These are phyloP conservation scores for Garcileccinum viscosum DNA, from an alignment of 1,284 basidiomycete genomes.

Conservation along the genomic window DNA sequence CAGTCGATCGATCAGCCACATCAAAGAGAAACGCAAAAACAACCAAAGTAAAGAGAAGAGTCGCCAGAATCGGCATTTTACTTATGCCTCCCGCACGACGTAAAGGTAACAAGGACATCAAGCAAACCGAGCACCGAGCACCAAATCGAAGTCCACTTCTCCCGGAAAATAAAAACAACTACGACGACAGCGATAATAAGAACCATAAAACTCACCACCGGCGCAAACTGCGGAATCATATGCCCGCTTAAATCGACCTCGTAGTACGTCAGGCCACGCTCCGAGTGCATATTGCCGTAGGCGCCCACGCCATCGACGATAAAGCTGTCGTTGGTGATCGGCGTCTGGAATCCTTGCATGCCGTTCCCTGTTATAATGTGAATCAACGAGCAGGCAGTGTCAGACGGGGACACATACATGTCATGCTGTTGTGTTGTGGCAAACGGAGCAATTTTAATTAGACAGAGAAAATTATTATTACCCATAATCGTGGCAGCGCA, in stretches of 20 bases:
- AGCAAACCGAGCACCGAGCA: not conserved
- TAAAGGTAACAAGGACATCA: not conserved
- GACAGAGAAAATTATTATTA: no score
- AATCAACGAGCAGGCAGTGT: slow-evolving; percentile 1
- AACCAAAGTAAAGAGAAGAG: not conserved
- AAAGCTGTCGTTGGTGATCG: slow-evolving; percentile 69
- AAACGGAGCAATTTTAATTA: no score
- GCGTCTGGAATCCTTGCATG: slow-evolving; percentile 72
- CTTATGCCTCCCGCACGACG: not conserved
- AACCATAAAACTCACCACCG: slow-evolving; percentile 50
- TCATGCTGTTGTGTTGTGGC: slow-evolving; percentile 57
- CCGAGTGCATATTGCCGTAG: slow-evolving; percentile 66
- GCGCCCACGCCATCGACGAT: slow-evolving; percentile 72
- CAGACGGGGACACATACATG: slow-evolving; percentile 51
- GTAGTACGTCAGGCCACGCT: slow-evolving; percentile 69
- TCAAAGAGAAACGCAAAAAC: not conserved
- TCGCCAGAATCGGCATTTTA: not conserved
- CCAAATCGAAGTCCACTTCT: not conserved
- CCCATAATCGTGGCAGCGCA: not conserved
- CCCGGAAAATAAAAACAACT: not conserved
- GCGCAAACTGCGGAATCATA: slow-evolving; percentile 76
- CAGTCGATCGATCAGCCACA: not conserved
- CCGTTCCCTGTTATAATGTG: slow-evolving; percentile 51
- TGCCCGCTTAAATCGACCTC: slow-evolving; percentile 74
- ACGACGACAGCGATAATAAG: not conserved